Conservation (phyloP, 495 filamentous ascomycete species). For the Tuber aestivum region DNA sequence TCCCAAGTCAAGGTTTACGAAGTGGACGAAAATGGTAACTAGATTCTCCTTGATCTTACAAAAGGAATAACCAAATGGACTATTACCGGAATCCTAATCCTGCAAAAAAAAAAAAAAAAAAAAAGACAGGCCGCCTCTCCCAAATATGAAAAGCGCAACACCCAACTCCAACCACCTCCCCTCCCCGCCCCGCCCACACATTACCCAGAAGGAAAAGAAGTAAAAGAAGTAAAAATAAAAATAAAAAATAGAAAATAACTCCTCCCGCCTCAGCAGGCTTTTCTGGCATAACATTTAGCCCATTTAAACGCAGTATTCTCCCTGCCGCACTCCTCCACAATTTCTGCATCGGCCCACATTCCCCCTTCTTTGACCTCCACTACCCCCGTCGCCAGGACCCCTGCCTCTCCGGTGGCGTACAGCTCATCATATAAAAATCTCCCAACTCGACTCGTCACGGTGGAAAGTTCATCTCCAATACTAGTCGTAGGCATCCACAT, state of each 20-base stretch:
- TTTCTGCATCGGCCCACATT: slow-evolving; percentile 35
- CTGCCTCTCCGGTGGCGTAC: slow-evolving; percentile 18
- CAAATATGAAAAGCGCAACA: not conserved
- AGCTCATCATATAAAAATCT: slow-evolving; percentile 39
- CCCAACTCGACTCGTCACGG: slow-evolving; percentile 39
- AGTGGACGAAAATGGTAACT: not conserved
- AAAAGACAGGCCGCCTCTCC: not conserved
- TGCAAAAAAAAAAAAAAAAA: not conserved
- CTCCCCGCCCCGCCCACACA: not conserved
- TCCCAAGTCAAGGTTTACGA: too few relatives aligned
- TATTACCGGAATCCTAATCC: not conserved
- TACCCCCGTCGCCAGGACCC: not conserved
- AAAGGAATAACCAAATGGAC: not conserved
- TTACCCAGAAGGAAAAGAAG: not conserved
- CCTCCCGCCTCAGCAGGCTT: slow-evolving; percentile 12
- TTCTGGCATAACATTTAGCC: slow-evolving; percentile 40
- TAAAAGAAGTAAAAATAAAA: not conserved
- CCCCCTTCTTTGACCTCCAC: slow-evolving; percentile 18
- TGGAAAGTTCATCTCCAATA: slow-evolving; percentile 40
- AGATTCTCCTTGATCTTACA: not conserved
- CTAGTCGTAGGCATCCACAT: slow-evolving; percentile 42
- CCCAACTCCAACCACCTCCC: not conserved
- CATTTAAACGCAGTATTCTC: slow-evolving; percentile 41
- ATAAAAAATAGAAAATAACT: not conserved
- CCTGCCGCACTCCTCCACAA: slow-evolving; percentile 35